Base-by-base conservation (phyloP, 2,329 filamentous ascomycete genomes). In the Botrytis pseudocinerea region DNA sequence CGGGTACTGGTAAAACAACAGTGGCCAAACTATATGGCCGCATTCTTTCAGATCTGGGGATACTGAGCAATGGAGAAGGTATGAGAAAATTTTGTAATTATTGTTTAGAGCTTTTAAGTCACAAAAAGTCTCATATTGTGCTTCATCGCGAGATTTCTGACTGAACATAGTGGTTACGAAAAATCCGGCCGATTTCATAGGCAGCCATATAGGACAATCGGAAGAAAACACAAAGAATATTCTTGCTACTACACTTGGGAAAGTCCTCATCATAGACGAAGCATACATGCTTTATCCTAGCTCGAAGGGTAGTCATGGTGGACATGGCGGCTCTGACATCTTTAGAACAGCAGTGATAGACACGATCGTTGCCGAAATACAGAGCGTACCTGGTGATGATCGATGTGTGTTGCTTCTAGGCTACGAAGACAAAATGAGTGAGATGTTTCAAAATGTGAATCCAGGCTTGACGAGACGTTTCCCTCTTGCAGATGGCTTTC, bases 241-340 rank as follows among this genome's bases (percentile, higher is more conserved):
- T 10, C 84, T 95, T 0, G 88, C 87, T 0, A 83, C 89, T 0
- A 89, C 91, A 0, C 76, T 86, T 0, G 93, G 93, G 0, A 95
- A 95, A 76, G 91, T 95, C 0, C 85, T 95, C 0, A 88, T 95
- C 22, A 94, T 95, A 4, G 93, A 95, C 75, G 93, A 96, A 78
- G 92, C 92, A 0, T 95, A 95, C 75, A 89, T 89, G 48, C 84
- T 95, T 0, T 87, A 85, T 63, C 81, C 82, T 1, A 79, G 80
- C 10, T 79, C 76, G 3, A 74, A 69, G 0, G 77, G 77, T n/a
- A 46, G 61, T 28, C 42, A 64, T 44, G 42, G 38, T 5, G 57
- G 65, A 32, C 76, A 75, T 2, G 75, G 73, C 0, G 82, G 83
- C 22, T 79, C 82, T 1, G 86, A 90, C 76, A 73, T 75, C 0